Percentiles rank a stretch among this genome's conserved stretches.
Conservation (phyloP, 2,329 filamentous ascomycete species). For the Alternaria arborescens region DNA sequence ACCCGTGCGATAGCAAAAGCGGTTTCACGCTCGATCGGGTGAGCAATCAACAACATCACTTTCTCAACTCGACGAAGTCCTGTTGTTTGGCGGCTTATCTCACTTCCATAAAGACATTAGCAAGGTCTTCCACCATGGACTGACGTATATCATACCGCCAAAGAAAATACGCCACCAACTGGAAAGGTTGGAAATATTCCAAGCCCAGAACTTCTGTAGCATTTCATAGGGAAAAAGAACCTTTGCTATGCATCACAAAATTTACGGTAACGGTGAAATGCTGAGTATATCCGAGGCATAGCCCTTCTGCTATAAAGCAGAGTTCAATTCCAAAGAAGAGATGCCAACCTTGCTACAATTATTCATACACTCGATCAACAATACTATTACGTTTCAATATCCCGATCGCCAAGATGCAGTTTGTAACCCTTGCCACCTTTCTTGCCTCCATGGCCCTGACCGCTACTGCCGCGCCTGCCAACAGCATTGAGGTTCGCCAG, state of each 20-base stretch:
- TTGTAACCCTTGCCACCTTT: slow-evolving; percentile 5
- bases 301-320: not conserved
- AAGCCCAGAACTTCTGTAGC: not conserved
- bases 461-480: slow-evolving; percentile 6
- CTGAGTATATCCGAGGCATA: not conserved
- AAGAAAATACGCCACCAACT: not conserved
- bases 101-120: not conserved
- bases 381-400: not conserved
- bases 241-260: not conserved
- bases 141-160: not conserved
- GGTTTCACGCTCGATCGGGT: not conserved
- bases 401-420: slow-evolving; percentile 7
- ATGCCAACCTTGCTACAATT: not conserved
- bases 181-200: not conserved
- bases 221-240: not conserved
- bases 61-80: not conserved
- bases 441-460: slow-evolving; percentile 7
- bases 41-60: not conserved
- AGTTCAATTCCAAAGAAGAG: not conserved
- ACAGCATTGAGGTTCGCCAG: slow-evolving; percentile 3
- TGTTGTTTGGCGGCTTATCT: not conserved
- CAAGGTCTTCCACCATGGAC: not conserved
- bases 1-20: not conserved
- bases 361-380: not conserved
- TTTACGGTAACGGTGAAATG: not conserved